Evolutionary conservation across 2,329 filamentous ascomycete species (phyloP), one percentile per base, ranked within the genome.

Genomic region (Talaromyces verruculosus): DNA sequence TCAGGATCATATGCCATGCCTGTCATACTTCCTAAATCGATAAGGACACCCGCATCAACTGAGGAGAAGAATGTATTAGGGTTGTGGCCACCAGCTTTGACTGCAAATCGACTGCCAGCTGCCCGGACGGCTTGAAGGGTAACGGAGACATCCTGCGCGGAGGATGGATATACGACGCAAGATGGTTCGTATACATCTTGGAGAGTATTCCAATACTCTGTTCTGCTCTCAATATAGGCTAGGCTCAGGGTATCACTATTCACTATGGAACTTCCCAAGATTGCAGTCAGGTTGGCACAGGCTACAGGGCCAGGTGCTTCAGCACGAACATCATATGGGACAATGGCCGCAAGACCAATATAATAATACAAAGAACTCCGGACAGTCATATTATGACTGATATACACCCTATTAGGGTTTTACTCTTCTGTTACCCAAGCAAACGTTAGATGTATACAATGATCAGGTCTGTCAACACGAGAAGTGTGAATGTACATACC

Each of bases 81-180:
- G 25, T 51, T 51, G 7, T 51, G 47, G 13, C 47, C 47, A 28
- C 47, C 47, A 51, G 47, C 47, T 51, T 51, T 51, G 25, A 30
- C 22, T 11, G 47, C 47, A 17, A 51, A 51, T 1, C 47, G 47
- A 51, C 47, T 51, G n/a, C 67, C 72, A 10, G 72, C 71, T 17
- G 69, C 69, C 30, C 67, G 69, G 28, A 75, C 69, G 3, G 71
- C 72, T 45, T 71, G 66, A 3, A 74, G 61, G 8, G 70, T 63
- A 8, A 67, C 57, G n/a, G 72, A 75, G 13, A 75, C 72, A 63
- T 75, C 73, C 49, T 72, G 69, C 0, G 72, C 70, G 0, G 71
- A 70, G 8, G 67, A 60, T 4, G 72, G 72, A 63, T 73, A 71
- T 2, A 75, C 67, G 17, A 74, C 64, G 41, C 73, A 75, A 0